These are phyloP conservation scores for Scheffersomyces lignosus DNA, from an alignment of 805 yeast species.

Conservation along the genomic window DNA sequence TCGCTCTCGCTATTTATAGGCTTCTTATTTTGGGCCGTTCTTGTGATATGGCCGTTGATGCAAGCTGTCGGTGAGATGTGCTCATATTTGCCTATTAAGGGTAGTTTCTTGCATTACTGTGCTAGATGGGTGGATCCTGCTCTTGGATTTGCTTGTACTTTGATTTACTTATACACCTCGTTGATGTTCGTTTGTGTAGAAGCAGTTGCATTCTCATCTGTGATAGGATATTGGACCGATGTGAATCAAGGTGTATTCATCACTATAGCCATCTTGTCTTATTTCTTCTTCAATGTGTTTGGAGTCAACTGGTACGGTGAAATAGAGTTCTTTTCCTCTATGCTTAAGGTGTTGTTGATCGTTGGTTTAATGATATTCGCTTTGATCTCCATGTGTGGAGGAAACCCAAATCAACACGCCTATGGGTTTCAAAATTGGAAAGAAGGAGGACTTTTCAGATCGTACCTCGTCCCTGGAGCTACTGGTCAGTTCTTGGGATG, in stretches of 20 bases:
- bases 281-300: conserved; percentile 34
- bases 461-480: conserved; percentile 39
- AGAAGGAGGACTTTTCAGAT: conserved; percentile 32
- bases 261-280: conserved; percentile 26
- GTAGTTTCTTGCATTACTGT: conserved; percentile 34
- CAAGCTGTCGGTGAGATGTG: conserved; percentile 40
- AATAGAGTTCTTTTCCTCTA: conserved; percentile 47
- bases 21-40: conserved; percentile 28
- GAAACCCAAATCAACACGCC: conserved; percentile 34
- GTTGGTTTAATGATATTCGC: conserved; percentile 40
- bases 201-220: conserved; percentile 31
- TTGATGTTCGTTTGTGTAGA: conserved; percentile 36
- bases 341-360: conserved; percentile 38
- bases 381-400: conserved; percentile 39
- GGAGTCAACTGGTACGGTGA: conserved; percentile 57
- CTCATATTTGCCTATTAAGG: conserved; percentile 35
- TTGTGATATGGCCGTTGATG: conserved; percentile 37
- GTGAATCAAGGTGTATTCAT: conserved; percentile 34
- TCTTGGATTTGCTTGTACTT: conserved; percentile 33
- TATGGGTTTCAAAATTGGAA: conserved; percentile 37
- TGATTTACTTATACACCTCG: conserved; percentile 33
- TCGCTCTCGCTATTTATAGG: conserved; percentile 35
- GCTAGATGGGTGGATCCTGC: conserved; percentile 39
- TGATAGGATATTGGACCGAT: conserved; percentile 31
- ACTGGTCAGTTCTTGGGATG: conserved; percentile 66